Conservation (phyloP, 257 asterid species). For the Nicotiana tomentosiformis region DNA sequence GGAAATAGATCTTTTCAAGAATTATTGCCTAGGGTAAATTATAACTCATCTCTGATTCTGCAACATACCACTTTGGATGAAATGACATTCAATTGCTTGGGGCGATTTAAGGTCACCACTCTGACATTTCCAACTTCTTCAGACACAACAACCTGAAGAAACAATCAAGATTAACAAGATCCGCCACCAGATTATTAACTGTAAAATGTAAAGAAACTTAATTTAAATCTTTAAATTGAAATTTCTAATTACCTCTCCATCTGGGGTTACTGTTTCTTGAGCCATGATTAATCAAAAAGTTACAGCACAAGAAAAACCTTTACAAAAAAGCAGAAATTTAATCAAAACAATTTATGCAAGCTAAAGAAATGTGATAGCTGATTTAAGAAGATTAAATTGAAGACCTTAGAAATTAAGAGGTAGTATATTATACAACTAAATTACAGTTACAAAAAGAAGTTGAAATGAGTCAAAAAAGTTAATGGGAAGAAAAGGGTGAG, state of each 20-base stretch:
- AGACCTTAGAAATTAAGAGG: too few species aligned
- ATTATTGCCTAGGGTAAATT: neutral
- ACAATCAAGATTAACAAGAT: constrained; percentile 9
- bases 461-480: neutral
- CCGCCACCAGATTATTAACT: neutral
- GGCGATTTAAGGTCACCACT: constrained; percentile 72
- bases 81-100: constrained; percentile 77
- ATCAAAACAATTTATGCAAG: too few species aligned
- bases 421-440: too few species aligned
- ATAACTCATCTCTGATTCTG: constrained; percentile 3
- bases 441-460: neutral
- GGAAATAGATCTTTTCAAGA: neutral
- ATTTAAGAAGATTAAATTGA: too few species aligned
- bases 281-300: constrained; percentile 38
- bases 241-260: constrained; percentile 46
- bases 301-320: constrained; percentile 1
- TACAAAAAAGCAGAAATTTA: too few species aligned
- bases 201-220: neutral
- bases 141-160: constrained; percentile 57
- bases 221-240: neutral
- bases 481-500: neutral
- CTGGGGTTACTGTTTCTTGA: constrained; percentile 28
- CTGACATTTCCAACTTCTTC: constrained; percentile 67
- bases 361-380: too few species aligned
- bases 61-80: constrained; percentile 68